Evolutionary conservation across 2,329 filamentous ascomycete genomes (phyloP).

Genomic region (Ophiostoma sp.): DNA sequence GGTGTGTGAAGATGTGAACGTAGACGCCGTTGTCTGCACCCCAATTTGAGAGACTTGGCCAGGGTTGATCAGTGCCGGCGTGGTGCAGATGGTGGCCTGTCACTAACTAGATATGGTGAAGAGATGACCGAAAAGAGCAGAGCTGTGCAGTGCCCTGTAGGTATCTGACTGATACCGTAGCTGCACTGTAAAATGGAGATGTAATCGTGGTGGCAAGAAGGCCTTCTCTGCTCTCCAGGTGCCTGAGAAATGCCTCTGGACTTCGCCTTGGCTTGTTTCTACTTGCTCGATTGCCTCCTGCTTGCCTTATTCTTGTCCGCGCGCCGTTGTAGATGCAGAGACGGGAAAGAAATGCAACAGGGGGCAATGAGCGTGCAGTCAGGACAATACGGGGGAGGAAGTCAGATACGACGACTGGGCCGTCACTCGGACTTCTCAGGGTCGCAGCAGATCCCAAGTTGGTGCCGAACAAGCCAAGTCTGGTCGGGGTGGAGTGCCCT

Average conservation of each 20-base stretch:
- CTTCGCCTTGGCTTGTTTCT: background rate
- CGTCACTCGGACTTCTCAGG: constrained; percentile 11
- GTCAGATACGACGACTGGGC: constrained; percentile 1
- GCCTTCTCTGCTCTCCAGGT: background rate
- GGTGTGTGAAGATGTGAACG: background rate
- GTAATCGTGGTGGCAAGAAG: background rate
- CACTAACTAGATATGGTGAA: background rate
- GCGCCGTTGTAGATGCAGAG: background rate
- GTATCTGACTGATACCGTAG: background rate
- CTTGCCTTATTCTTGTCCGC: background rate
- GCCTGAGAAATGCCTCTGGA: background rate
- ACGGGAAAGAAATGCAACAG: constrained; percentile 20
- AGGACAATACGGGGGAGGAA: background rate
- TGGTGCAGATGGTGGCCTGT: background rate
- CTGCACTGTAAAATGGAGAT: background rate
- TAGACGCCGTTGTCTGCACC: background rate
- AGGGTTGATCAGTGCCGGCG: background rate
- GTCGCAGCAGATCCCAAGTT: constrained; percentile 30
- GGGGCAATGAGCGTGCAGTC: background rate
- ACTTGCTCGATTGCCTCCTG: background rate
- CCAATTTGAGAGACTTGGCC: background rate
- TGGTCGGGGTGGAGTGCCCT: constrained; percentile 26
- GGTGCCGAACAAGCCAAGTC: constrained; percentile 23
- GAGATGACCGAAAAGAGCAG: background rate
- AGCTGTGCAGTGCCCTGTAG: background rate